Base-by-base conservation (phyloP, 176 grass and related monocot species). In the Triticum timopheevii region DNA sequence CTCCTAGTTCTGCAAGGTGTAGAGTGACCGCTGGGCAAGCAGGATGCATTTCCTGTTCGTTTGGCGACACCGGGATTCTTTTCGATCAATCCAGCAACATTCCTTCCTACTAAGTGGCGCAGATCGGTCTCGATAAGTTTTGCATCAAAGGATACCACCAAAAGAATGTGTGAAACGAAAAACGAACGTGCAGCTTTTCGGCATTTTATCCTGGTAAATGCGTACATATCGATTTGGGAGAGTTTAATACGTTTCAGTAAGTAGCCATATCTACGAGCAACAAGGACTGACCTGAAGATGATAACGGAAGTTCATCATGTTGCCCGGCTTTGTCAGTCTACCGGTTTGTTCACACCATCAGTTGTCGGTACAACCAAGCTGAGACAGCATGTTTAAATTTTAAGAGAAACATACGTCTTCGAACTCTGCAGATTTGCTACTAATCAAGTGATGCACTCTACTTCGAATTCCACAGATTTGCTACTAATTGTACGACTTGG, bases 231-330 rank as follows among this genome's bases (percentile, higher is more conserved):
- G 24, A 87, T 80, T 44, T 79, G 75, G 67, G 68, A 69, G 80
- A 84, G 85, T 91, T 68, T 73, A 39, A 47, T 40, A 87, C 85
- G 89, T 84, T 84, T 80, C 89, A 67, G 42, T 23, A 44, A 75
- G 45, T 82, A 80, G 54, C 30, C 7, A 12, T 39, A 73, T 52
- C 19, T 22, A 59, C 1, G 19, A 59, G 50, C 50, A 25, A 75
- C 9, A 40, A 75, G 42, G 17, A 81, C 73, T 4, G 6, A 80
- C 49, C 2, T 13, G 28, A 50, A 63, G 42, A 69, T 66, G 27
- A 25, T 76, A 76, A 35, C 17, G 22, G 38, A 86, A 73, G 13
- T 30, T 38, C 35, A 35, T 45, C 34, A 56, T 80, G 67, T 40
- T 16, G 3, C n/a, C 30, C 15, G 16, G 28, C 35, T 69, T 71